A percentile compares a stretch with the other conserved stretches of the same genome.
These are phyloP conservation scores for Naganishia sp. DNA, from an alignment of 1,284 basidiomycete species.

Conservation along the genomic window DNA sequence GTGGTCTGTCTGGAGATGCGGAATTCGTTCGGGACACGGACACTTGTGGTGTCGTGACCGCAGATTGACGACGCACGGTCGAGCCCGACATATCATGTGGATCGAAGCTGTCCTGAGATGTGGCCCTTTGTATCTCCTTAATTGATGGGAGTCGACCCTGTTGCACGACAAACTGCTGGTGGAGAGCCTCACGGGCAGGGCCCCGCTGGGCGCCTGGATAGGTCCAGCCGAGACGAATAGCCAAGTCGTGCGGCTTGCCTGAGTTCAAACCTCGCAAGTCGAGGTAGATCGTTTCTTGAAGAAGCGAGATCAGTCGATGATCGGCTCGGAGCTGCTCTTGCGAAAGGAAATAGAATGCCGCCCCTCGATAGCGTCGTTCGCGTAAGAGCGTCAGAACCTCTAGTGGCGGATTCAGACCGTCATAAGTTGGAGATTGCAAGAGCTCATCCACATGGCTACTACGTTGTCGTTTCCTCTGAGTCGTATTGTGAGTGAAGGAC, in stretches of 20 bases:
- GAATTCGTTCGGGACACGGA: not conserved
- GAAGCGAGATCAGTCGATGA: not conserved
- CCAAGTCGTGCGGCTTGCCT: constrained; percentile 44
- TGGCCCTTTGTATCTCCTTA: constrained; percentile 13
- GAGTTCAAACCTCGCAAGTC: constrained; percentile 38
- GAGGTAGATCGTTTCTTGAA: constrained; percentile 36
- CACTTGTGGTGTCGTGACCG: not conserved
- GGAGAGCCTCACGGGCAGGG: constrained; percentile 14
- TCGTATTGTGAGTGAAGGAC: too few species aligned
- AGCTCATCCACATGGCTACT: constrained; percentile 5
- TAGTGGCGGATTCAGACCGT: constrained; percentile 34
- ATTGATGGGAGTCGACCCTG: constrained; percentile 18
- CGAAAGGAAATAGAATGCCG: constrained; percentile 42
- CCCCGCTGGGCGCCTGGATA: constrained; percentile 30
- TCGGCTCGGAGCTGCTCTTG: constrained; percentile 14
- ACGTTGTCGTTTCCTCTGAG: not conserved
- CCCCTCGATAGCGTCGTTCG: constrained; percentile 42
- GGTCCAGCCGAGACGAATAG: constrained; percentile 37
- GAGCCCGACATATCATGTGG: constrained; percentile 7
- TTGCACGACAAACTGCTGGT: constrained; percentile 4
- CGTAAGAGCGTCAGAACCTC: constrained; percentile 40
- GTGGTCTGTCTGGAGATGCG: too few species aligned
- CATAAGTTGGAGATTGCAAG: constrained; percentile 5
- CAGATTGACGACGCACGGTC: not conserved
- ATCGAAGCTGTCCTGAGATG: constrained; percentile 6